These are phyloP conservation scores for Trichothecium roseum DNA, from an alignment of 2,329 filamentous ascomycete genomes.

Conservation along the genomic window DNA sequence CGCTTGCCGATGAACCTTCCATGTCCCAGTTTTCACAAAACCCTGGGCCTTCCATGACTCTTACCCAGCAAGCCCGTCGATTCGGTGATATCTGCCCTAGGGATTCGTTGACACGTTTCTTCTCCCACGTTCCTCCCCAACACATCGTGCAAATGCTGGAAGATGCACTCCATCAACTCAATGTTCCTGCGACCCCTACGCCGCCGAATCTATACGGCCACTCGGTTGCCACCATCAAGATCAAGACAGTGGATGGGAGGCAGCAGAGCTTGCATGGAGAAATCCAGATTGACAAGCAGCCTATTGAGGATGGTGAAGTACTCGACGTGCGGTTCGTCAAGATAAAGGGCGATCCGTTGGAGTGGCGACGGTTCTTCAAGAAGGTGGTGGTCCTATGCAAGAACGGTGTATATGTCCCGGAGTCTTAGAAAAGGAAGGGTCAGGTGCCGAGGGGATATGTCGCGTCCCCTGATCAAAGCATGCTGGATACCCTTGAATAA, in stretches of 20 bases:
- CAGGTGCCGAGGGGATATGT: constrained; percentile 3
- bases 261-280: constrained; percentile 65
- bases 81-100: constrained; percentile 89
- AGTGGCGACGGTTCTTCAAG: constrained; percentile 97
- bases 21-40: constrained; percentile 76
- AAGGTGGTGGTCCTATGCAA: constrained; percentile 82
- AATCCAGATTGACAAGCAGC: constrained; percentile 59
- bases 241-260: constrained; percentile 65
- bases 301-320: constrained; percentile 48
- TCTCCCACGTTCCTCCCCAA: constrained; percentile 66
- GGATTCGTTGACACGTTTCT: constrained; percentile 83
- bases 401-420: constrained; percentile 60
- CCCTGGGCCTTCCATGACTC: constrained; percentile 67
- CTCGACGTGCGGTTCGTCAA: constrained; percentile 89
- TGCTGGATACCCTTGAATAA: constrained; percentile 1
- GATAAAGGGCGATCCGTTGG: constrained; percentile 86
- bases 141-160: constrained; percentile 71
- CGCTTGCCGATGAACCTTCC: constrained; percentile 75
- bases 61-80: constrained; percentile 79
- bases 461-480: no score
- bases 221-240: constrained; percentile 52
- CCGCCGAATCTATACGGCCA: constrained; percentile 39
- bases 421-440: constrained; percentile 21
- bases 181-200: constrained; percentile 57
- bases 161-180: constrained; percentile 75